Evolutionary conservation across 2,329 filamentous ascomycete species (phyloP).

Genomic region (Fusarium virguliforme): DNA sequence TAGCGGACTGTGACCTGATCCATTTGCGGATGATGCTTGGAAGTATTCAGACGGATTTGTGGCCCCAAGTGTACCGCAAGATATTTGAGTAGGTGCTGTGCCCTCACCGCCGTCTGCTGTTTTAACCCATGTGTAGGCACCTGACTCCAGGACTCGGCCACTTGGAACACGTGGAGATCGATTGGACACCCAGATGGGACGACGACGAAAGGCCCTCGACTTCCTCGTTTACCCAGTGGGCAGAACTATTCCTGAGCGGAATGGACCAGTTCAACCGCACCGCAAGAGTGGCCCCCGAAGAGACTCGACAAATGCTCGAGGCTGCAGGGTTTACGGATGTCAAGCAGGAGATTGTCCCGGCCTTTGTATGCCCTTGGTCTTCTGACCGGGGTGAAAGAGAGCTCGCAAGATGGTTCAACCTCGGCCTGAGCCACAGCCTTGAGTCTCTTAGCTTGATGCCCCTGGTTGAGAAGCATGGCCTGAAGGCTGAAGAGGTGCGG

Average conservation of each 20-base stretch:
- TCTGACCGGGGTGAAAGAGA: conserved; percentile 75
- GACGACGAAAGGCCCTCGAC: conserved; percentile 72
- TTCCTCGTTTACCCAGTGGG: conserved; percentile 78
- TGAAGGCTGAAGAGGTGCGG: conserved; percentile 72
- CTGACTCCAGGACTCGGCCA: conserved; percentile 82
- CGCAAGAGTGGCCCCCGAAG: conserved; percentile 69
- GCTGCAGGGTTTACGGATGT: conserved; percentile 86
- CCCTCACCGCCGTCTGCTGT: background rate
- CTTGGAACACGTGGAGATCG: conserved; percentile 92
- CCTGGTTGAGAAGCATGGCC: conserved; percentile 69
- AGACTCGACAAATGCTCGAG: conserved; percentile 74
- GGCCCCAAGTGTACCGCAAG: conserved; percentile 81
- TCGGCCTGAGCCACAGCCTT: conserved; percentile 81
- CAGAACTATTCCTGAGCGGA: conserved; percentile 76
- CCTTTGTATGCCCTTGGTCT: conserved; percentile 84
- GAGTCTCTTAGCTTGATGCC: conserved; percentile 82
- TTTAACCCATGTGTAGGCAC: conserved; percentile 68
- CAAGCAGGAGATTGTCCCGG: conserved; percentile 75
- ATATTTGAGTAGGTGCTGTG: conserved; percentile 71
- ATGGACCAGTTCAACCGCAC: conserved; percentile 77
- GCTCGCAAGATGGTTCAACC: conserved; percentile 87
- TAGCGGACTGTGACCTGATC: conserved; percentile 81
- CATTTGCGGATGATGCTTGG: conserved; percentile 86
- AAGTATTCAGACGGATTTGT: conserved; percentile 77
- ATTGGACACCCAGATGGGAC: conserved; percentile 82